Percentiles rank a stretch among this genome's conserved stretches.
Conservation (phyloP, 139 green algal species). For the Trebouxia sp. region DNA sequence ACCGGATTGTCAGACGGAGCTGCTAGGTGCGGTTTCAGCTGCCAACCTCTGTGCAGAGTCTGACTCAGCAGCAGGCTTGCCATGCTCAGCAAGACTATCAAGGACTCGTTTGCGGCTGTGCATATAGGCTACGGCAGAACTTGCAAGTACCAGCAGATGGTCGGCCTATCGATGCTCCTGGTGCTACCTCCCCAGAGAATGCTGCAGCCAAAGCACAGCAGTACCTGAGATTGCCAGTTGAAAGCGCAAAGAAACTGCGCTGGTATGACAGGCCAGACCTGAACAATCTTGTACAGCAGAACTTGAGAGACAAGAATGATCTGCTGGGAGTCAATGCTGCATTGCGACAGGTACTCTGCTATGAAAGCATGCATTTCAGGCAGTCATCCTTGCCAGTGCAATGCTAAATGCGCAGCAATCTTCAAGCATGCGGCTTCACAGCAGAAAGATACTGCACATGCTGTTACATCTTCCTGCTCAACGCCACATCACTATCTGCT, state of each 20-base stretch:
- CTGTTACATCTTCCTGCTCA: no score
- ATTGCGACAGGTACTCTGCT: slow-evolving; percentile 37
- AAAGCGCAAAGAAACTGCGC: slow-evolving; percentile 59
- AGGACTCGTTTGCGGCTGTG: neutral
- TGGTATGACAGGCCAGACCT: slow-evolving; percentile 70
- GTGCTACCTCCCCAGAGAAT: neutral
- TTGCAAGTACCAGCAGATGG: neutral
- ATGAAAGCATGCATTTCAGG: neutral
- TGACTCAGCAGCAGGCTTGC: neutral
- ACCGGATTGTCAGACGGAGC: slow-evolving; percentile 10
- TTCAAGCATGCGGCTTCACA: no score
- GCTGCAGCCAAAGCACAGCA: neutral
- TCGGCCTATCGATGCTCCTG: neutral
- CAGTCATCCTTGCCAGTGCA: no score
- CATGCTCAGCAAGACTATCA: neutral
- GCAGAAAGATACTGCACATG: no score
- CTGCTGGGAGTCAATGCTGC: slow-evolving; percentile 53
- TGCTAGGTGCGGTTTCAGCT: neutral
- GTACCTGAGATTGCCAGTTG: slow-evolving; percentile 47
- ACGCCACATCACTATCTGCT: no score
- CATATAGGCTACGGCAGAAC: neutral
- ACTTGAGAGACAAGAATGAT: slow-evolving; percentile 57
- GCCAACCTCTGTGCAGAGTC: neutral
- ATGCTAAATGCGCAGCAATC: no score
- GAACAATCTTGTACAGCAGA: slow-evolving; percentile 34